phyloP scores from a whole-genome alignment of 2,329 filamentous ascomycete genomes.

The Paecilomyces fulvus region DNA sequence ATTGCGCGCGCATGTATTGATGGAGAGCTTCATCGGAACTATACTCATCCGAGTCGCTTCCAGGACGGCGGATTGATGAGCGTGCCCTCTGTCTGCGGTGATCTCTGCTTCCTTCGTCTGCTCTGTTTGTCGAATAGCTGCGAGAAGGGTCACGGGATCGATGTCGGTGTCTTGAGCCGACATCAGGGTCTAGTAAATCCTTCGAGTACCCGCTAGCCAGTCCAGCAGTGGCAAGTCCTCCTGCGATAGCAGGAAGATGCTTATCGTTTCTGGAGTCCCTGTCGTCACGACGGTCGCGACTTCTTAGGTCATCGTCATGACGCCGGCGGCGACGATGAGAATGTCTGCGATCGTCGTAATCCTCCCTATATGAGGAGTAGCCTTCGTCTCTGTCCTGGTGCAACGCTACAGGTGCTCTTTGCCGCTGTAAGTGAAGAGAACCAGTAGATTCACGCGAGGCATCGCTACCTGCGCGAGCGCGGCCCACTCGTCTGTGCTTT shows the following conservation, averaged over 20 bases:
- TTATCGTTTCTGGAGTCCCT: slow-evolving; percentile 9
- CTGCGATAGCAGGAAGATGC: slow-evolving; percentile 9
- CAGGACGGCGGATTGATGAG: slow-evolving; percentile 12
- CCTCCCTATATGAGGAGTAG: slow-evolving; percentile 34
- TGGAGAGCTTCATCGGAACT: slow-evolving; percentile 26
- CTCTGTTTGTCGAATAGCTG: slow-evolving; percentile 3
- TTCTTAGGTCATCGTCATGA: slow-evolving; percentile 11
- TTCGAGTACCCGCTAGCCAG: slow-evolving; percentile 29
- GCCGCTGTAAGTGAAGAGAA: slow-evolving; percentile 27
- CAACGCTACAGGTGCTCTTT: slow-evolving; percentile 36
- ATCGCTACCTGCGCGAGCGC: slow-evolving; percentile 19
- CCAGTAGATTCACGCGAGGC: slow-evolving; percentile 28
- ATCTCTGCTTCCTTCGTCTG: slow-evolving; percentile 4
- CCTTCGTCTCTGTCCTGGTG: slow-evolving; percentile 41
- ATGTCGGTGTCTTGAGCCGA: slow-evolving; percentile 13
- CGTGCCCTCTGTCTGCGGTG: slow-evolving; percentile 13
- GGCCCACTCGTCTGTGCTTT: slow-evolving; percentile 14
- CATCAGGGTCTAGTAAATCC: slow-evolving; percentile 19
- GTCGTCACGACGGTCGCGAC: slow-evolving; percentile 4
- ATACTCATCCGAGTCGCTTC: slow-evolving; percentile 19
- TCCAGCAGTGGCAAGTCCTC: slow-evolving; percentile 28
- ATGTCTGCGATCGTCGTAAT: slow-evolving; percentile 36
- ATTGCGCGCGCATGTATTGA: slow-evolving; percentile 20
- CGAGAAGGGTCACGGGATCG: slow-evolving; percentile 10
- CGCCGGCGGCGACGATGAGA: slow-evolving; percentile 25